A percentile compares a stretch with the other conserved stretches of the same genome.
Conservation (phyloP, 768 basidiomycete species). For the Phylloporus sp. region DNA sequence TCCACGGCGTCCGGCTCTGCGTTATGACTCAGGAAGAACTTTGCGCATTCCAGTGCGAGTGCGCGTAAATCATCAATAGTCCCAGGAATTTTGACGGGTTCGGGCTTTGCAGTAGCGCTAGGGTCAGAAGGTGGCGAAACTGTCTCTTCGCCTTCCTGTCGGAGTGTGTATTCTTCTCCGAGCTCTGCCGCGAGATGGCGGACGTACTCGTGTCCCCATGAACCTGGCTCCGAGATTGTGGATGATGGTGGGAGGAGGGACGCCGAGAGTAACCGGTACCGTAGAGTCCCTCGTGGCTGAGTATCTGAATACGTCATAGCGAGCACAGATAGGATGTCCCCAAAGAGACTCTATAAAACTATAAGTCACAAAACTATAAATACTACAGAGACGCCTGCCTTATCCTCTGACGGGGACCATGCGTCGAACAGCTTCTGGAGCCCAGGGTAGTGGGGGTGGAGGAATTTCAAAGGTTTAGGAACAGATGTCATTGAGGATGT, state of each 20-base stretch:
- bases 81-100: conserved; percentile 39
- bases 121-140: conserved; percentile 23
- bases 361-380: neutral
- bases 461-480: conserved; percentile 97
- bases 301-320: conserved; percentile 99
- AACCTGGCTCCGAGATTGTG: conserved; percentile 82
- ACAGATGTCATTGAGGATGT: conserved; percentile 99
- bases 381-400: conserved; percentile 29
- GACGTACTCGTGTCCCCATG: conserved; percentile 99
- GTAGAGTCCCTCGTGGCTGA: conserved; percentile 91
- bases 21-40: conserved; percentile 88
- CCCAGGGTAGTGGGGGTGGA: conserved; percentile 89
- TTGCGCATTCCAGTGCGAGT: conserved; percentile 81
- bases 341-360: conserved; percentile 73
- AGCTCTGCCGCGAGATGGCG: conserved; percentile 95
- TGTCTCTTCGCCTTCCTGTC: conserved; percentile 52
- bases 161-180: conserved; percentile 81
- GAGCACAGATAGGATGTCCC: conserved; percentile 94
- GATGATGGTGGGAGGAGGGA: conserved; percentile 62
- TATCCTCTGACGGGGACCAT: conserved; percentile 76
- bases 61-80: conserved; percentile 70
- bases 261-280: conserved; percentile 83
- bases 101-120: conserved; percentile 27
- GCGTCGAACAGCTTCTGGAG: conserved; percentile 80
- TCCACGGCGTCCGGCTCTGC: conserved; percentile 99